Base-by-base conservation (phyloP, 2,329 filamentous ascomycete species). In the Exophiala viscosa region DNA sequence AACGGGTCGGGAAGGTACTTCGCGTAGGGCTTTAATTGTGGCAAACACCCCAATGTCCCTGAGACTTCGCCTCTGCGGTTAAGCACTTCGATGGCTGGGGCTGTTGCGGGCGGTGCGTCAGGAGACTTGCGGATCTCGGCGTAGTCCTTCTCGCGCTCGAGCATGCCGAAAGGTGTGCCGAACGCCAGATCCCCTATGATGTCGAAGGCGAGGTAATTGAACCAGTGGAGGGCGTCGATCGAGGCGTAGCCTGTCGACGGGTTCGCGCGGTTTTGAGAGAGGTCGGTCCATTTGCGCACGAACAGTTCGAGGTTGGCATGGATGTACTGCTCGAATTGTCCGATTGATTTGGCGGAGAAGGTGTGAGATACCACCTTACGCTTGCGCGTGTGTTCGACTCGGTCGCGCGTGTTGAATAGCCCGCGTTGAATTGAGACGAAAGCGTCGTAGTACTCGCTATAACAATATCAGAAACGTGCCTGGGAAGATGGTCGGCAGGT, bases 241-340 rank as follows among this genome's bases (percentile, higher is more conserved):
- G 80, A 76, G 10, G 84, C 85, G 50, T 78, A 81, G 3, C 77
- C 77, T 17, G 72, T 76, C 41, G 73, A 73, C 9, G 75, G 69
- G 3, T 67, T 65, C 20, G 74, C 59, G 56, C 54, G 54, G 2
- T 66, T 65, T n/a, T 75, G 69, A 10, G 77, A 76, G 6, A 92
- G 72, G 14, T 74, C 75, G 65, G 89, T 87, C 80, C 90, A 89
- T 67, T 90, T 83, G 54, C 75, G 74, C 18, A 87, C 82, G 52
- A 95, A 87, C 11, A 84, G 73, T 53, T 86, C 82, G 3, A 95
- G 78, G 68, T 95, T 95, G 60, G 78, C 74, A 66, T 88, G 85
- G 61, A 96, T 92, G 70, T 92, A 95, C 46, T 90, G 87, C 73
- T 96, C 90, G 66, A 95, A 95, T 67, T 95, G 84, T 54, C 79